These are phyloP conservation scores for Parathielavia hyrcaniae DNA, from an alignment of 495 filamentous ascomycete genomes.

Conservation along the genomic window DNA sequence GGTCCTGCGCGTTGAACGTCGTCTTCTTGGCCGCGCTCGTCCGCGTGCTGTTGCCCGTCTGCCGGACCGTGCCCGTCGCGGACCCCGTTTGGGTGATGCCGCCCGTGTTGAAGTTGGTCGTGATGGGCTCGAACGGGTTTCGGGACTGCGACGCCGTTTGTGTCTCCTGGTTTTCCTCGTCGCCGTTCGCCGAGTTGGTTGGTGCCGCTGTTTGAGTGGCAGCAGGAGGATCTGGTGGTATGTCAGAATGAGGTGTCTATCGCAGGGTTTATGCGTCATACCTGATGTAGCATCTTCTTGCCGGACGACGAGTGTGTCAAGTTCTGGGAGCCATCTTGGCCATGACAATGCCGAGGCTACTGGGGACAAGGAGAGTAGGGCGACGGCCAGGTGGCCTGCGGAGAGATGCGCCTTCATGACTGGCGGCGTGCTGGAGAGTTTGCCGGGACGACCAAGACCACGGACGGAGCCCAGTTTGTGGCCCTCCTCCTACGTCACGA, in stretches of 20 bases:
- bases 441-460: not conserved
- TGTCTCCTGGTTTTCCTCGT: not conserved
- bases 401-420: constrained; percentile 28
- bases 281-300: constrained; percentile 30
- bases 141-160: not conserved
- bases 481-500: not conserved
- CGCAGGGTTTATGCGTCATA: not conserved
- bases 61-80: constrained; percentile 12
- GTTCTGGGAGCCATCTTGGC: constrained; percentile 36
- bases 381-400: constrained; percentile 30
- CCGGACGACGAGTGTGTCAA: constrained; percentile 36
- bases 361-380: constrained; percentile 33
- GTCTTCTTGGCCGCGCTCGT: constrained; percentile 42
- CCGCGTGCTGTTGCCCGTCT: constrained; percentile 21
- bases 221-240: constrained; percentile 13
- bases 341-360: constrained; percentile 31
- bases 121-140: constrained; percentile 2
- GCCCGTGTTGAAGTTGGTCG: constrained; percentile 35
- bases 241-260: not conserved
- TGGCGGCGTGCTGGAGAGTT: not conserved
- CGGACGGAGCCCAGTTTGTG: not conserved
- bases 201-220: constrained; percentile 22
- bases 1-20: constrained; percentile 53
- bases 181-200: constrained; percentile 12
- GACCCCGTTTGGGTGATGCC: constrained; percentile 13